A percentile compares a stretch with the other conserved stretches of the same genome.
Evolutionary conservation across 1,284 basidiomycete genomes (phyloP).

Genomic region (Puccinia horiana): DNA sequence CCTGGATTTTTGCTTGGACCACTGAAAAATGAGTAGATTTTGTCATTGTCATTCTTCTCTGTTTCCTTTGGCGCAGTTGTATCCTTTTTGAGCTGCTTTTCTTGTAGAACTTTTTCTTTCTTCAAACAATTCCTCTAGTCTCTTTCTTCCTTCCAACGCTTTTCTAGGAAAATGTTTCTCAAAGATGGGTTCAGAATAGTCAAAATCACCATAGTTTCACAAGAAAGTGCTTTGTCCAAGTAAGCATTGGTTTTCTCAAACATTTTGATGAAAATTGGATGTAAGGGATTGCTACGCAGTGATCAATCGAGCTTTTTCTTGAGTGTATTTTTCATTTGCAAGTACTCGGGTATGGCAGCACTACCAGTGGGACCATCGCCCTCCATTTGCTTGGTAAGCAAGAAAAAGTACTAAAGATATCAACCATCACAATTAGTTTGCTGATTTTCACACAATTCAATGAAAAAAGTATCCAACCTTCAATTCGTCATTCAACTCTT

Average conservation of each 20-base stretch:
- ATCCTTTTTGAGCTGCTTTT: slow-evolving; percentile 13
- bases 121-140: slow-evolving; percentile 19
- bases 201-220: slow-evolving; percentile 12
- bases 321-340: slow-evolving; percentile 3
- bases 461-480: slow-evolving; percentile 11
- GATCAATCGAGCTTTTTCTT: neutral
- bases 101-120: neutral
- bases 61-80: slow-evolving; percentile 2
- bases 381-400: slow-evolving; percentile 25
- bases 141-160: slow-evolving; percentile 7
- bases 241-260: slow-evolving; percentile 8
- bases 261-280: slow-evolving; percentile 19
- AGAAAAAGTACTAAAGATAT: slow-evolving; percentile 17
- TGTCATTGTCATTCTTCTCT: neutral
- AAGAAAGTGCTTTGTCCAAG: slow-evolving; percentile 13
- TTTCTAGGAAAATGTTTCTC: slow-evolving; percentile 1
- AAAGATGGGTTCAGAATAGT: slow-evolving; percentile 19
- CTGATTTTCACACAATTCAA: neutral
- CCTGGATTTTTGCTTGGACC: slow-evolving; percentile 19
- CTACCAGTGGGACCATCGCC: slow-evolving; percentile 28
- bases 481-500: slow-evolving; percentile 26
- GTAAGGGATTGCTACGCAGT: neutral
- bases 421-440: neutral
- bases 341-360: slow-evolving; percentile 14
- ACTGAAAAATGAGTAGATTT: slow-evolving; percentile 17